Conservation (phyloP, 2,329 filamentous ascomycete species). For the Lecanosticta acicola region DNA sequence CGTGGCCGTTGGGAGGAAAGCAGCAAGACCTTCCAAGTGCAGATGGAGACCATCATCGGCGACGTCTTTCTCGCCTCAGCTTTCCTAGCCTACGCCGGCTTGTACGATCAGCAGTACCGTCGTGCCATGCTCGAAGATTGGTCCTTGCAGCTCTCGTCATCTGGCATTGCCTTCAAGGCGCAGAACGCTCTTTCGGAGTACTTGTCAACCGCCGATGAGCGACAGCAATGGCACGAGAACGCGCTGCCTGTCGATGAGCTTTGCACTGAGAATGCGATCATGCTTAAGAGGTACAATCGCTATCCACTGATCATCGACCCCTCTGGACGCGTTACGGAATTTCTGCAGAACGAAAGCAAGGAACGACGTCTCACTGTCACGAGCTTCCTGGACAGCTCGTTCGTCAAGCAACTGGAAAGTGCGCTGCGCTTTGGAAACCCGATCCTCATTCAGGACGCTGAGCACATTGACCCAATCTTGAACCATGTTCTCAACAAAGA, state of each 20-base stretch:
- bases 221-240: conserved; percentile 91
- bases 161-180: conserved; percentile 88
- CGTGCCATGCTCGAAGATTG: conserved; percentile 98
- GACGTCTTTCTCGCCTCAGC: conserved; percentile 95
- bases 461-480: conserved; percentile 92
- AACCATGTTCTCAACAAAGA: conserved; percentile 99
- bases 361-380: conserved; percentile 91
- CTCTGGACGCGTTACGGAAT: conserved; percentile 88
- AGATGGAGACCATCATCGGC: conserved; percentile 92
- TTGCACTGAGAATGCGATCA: conserved; percentile 97
- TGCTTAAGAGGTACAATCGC: conserved; percentile 94
- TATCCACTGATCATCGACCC: conserved; percentile 98
- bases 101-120: conserved; percentile 96
- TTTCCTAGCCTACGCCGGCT: conserved; percentile 91
- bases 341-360: conserved; percentile 89
- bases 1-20: conserved; percentile 91
- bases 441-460: conserved; percentile 96
- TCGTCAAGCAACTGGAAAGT: conserved; percentile 96
- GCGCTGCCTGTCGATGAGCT: conserved; percentile 91
- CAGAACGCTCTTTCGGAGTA: conserved; percentile 96
- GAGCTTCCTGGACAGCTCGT: conserved; percentile 95
- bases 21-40: conserved; percentile 96
- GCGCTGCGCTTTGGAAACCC: conserved; percentile 96
- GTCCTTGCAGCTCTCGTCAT: conserved; percentile 85
- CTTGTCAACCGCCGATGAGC: conserved; percentile 90